A percentile compares a stretch with the other conserved stretches of the same genome.
These are phyloP conservation scores for Aleurites moluccanus DNA, from an alignment of 441 rosid genomes.

Conservation along the genomic window DNA sequence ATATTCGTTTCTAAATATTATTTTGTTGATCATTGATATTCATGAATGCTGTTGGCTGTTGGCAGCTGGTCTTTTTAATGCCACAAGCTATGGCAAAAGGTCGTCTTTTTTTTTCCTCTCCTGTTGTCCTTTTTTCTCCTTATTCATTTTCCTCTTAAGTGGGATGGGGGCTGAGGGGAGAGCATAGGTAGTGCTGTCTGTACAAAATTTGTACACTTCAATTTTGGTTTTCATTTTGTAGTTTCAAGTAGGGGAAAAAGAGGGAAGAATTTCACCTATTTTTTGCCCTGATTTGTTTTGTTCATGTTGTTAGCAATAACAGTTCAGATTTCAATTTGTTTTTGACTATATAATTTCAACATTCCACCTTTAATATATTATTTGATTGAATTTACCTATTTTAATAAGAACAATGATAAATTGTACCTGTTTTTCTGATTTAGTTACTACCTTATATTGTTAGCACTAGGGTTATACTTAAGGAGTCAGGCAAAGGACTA, in stretches of 20 bases:
- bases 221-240: background rate
- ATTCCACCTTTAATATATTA: background rate
- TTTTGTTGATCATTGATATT: conserved; percentile 5
- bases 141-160: background rate
- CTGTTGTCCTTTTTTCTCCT: background rate
- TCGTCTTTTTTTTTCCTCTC: background rate
- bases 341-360: background rate
- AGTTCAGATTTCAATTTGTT: background rate
- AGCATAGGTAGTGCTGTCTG: background rate
- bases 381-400: background rate
- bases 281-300: background rate
- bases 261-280: background rate
- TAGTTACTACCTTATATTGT: background rate
- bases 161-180: background rate
- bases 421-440: background rate
- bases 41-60: background rate
- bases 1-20: background rate
- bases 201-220: background rate
- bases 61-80: background rate
- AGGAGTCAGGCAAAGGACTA: background rate
- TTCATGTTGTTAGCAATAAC: background rate
- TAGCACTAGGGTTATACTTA: background rate
- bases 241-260: background rate
- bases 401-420: background rate
- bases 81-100: background rate